Evolutionary conservation across 225 moss, liverwort and hornwort species (phyloP), one percentile per base, ranked within the genome.

Genomic region (Pseudisothecium myosuroides): DNA sequence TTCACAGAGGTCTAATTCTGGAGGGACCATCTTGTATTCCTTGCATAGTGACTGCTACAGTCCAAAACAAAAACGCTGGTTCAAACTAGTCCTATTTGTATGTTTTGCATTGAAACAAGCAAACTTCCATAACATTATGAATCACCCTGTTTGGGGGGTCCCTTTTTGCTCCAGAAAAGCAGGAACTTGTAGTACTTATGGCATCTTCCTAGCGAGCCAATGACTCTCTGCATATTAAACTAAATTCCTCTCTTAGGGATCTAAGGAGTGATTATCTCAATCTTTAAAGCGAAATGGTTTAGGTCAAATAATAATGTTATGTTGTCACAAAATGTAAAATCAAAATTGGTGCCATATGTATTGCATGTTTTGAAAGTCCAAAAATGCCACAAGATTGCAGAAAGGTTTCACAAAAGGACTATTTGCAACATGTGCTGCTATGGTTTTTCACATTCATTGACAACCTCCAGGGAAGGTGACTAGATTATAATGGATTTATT

Each of bases 161-260:
- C 14, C 13, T 7, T 22, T 21, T n/a, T 68, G 68, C 7, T 5
- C 1, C 2, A 1, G 6, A 1, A n/a, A 21, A 72, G 11, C n/a
- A n/a, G n/a, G n/a, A n/a, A n/a, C n/a, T n/a, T n/a, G n/a, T n/a
- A n/a, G n/a, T n/a, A n/a, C n/a, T n/a, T n/a, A n/a, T n/a, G n/a
- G n/a, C n/a, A n/a, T n/a, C 28, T 28, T 43, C 5, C 3, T 2
- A 41, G 8, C 6, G 2, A 45, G 1, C 28, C 17, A 74, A 47
- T 71, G 41, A 71, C 2, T 69, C 7, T 72, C 0, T 43, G 1
- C 1, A 27, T 1, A 41, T 15, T 8, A 41, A 26, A 71, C 14
- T 24, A 15, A 41, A 41, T 45, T 74, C 11, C 11, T 6, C 2
- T 74, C 18, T 1, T 0, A 11, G 0, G 6, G 18, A 18, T 29